Conservation (phyloP, 768 basidiomycete genomes). For the Leccinellum albellum region DNA sequence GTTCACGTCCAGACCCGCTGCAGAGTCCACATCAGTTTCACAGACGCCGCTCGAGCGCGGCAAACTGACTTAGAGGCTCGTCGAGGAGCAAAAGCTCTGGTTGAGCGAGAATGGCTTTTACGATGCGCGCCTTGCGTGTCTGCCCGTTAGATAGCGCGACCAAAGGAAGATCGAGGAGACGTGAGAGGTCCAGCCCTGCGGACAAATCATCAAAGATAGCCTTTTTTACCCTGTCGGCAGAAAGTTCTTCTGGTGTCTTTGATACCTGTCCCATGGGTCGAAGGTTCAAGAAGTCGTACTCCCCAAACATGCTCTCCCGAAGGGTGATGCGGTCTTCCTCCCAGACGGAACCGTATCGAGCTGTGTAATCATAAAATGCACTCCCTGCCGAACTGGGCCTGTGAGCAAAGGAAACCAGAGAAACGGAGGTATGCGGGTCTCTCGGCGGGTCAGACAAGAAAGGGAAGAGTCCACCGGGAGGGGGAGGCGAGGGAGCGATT, state of each 20-base stretch:
- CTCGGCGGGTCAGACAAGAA: conserved; percentile 44
- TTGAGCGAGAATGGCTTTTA: conserved; percentile 64
- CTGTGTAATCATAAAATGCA: conserved; percentile 89
- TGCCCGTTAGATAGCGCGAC: conserved; percentile 91
- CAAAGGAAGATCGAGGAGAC: conserved; percentile 76
- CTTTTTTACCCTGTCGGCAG: conserved; percentile 26
- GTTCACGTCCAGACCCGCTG: conserved; percentile 74
- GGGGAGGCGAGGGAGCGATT: conserved; percentile 56
- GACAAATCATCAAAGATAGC: conserved; percentile 52
- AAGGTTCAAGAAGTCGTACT: conserved; percentile 37
- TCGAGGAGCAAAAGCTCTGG: conserved; percentile 83
- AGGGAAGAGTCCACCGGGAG: conserved; percentile 75
- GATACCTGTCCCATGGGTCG: conserved; percentile 19
- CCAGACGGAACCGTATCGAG: conserved; percentile 83
- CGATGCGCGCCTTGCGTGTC: conserved; percentile 80
- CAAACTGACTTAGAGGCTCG: conserved; percentile 75
- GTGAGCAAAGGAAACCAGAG: conserved; percentile 66
- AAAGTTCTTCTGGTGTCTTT: conserved; percentile 23
- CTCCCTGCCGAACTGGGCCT: conserved; percentile 53
- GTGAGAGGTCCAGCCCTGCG: conserved; percentile 49
- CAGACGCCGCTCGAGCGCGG: background rate
- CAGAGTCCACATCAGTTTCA: background rate
- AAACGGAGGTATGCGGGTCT: conserved; percentile 50
- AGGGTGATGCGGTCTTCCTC: conserved; percentile 83
- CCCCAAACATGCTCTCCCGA: conserved; percentile 63